Evolutionary conservation across 2,329 filamentous ascomycete genomes (phyloP).

Genomic region (Talaromyces pinophilus): DNA sequence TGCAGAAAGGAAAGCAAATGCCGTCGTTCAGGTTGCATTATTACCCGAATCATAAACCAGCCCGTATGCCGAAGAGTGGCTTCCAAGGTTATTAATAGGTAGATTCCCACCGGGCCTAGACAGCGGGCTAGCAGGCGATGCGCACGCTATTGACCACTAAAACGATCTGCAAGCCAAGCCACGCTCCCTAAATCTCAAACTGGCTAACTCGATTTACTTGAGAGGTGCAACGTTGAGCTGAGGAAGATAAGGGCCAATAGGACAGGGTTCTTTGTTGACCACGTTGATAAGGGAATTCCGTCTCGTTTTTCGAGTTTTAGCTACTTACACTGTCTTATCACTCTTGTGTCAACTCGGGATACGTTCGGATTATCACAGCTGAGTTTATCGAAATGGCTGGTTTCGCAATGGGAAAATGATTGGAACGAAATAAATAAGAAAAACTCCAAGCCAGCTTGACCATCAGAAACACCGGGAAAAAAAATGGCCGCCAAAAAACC

Average conservation of each 20-base stretch:
- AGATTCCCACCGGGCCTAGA: not conserved
- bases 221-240: not conserved
- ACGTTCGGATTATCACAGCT: too few species aligned
- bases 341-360: not conserved
- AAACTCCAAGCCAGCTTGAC: not conserved
- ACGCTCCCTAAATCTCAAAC: not conserved
- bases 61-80: not conserved
- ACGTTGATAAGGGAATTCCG: not conserved
- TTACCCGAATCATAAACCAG: too few species aligned
- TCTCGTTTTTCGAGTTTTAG: not conserved
- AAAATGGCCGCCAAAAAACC: not conserved
- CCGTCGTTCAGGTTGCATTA: too few species aligned
- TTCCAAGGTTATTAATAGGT: not conserved
- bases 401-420: not conserved
- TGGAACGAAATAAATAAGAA: too few species aligned
- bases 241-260: not conserved
- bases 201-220: not conserved
- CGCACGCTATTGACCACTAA: not conserved
- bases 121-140: not conserved
- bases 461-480: not conserved
- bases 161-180: slow-evolving; percentile 7
- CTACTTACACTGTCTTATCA: not conserved
- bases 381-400: not conserved
- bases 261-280: not conserved
- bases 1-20: too few species aligned